Conservation (phyloP, 2,329 filamentous ascomycete species). For the Neopestalotiopsis sp. region DNA sequence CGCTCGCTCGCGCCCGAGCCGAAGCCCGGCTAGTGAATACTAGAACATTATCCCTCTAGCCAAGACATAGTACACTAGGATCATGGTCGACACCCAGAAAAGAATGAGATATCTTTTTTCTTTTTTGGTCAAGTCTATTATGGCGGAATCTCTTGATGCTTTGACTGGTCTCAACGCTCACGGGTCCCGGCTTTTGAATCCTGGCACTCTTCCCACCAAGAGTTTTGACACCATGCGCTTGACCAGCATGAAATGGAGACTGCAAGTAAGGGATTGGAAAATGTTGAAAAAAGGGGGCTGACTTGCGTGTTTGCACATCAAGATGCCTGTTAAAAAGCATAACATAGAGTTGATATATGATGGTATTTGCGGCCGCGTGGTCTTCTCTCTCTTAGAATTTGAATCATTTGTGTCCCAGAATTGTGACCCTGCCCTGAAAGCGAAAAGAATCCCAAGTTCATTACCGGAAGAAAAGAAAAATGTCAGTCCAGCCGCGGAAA, state of each 20-base stretch:
- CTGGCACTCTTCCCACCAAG: neutral
- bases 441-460: neutral
- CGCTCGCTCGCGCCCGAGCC: neutral
- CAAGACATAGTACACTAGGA: no score
- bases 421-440: neutral
- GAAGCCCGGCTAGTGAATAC: neutral
- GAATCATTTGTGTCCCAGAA: no score
- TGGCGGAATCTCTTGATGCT: neutral
- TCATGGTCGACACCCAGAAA: no score
- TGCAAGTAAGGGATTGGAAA: neutral
- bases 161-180: neutral
- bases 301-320: neutral
- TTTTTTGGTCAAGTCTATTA: neutral
- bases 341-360: conserved; percentile 1
- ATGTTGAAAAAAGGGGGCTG: neutral
- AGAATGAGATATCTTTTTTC: neutral
- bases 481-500: conserved; percentile 13
- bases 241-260: neutral
- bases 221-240: neutral
- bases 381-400: neutral
- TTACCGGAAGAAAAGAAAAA: neutral
- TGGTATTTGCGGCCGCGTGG: neutral
- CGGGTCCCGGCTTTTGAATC: neutral
- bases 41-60: no score
- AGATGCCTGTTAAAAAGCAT: neutral